Conservation (phyloP, 2,329 filamentous ascomycete genomes). For the Epichloe scottii region DNA sequence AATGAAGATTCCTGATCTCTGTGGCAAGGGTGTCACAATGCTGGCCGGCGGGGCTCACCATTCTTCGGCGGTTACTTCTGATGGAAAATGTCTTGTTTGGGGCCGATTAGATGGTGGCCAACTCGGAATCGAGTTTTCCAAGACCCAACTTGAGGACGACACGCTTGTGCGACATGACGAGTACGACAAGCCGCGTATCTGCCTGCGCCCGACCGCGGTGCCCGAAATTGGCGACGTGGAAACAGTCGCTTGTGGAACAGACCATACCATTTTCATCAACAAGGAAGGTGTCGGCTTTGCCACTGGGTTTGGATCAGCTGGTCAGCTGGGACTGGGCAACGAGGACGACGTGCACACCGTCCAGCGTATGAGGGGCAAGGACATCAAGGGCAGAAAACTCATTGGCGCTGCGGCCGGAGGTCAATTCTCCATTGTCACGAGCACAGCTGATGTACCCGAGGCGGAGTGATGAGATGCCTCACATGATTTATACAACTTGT, state of each 20-base stretch:
- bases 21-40: conserved; percentile 48
- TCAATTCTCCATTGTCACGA: conserved; percentile 61
- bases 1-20: conserved; percentile 51
- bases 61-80: conserved; percentile 48
- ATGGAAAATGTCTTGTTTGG: conserved; percentile 48
- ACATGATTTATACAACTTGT: background rate
- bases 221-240: conserved; percentile 39
- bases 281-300: conserved; percentile 59
- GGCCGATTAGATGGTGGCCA: conserved; percentile 42
- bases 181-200: conserved; percentile 40
- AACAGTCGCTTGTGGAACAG: conserved; percentile 49
- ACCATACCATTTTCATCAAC: conserved; percentile 63
- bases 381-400: conserved; percentile 62
- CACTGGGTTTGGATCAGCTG: conserved; percentile 72
- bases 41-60: conserved; percentile 66
- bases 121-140: conserved; percentile 36
- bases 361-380: conserved; percentile 73
- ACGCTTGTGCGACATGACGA: conserved; percentile 51
- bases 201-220: conserved; percentile 1
- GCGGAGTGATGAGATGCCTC: background rate
- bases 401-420: conserved; percentile 76
- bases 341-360: conserved; percentile 70
- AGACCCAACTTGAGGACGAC: conserved; percentile 30
- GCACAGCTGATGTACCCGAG: conserved; percentile 17
- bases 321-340: conserved; percentile 66